These are phyloP conservation scores for Plicaturopsis crispa DNA, from an alignment of 768 basidiomycete genomes.

Conservation along the genomic window DNA sequence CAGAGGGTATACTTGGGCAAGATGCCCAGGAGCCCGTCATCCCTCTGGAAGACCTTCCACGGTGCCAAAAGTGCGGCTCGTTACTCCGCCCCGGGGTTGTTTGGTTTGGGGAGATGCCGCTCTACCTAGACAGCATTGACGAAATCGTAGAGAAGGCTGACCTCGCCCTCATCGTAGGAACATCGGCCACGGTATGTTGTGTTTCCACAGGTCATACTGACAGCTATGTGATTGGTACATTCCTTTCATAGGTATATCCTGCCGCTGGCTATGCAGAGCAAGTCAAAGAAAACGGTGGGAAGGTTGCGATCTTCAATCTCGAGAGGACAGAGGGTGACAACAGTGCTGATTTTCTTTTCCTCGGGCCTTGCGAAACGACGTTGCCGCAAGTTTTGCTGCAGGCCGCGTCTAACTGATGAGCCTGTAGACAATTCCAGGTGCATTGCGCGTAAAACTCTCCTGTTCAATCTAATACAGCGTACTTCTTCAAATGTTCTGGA, in stretches of 20 bases:
- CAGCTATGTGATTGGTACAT: neutral
- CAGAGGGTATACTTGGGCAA: conserved; percentile 14
- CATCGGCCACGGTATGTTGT: conserved; percentile 37
- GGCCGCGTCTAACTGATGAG: too few species aligned
- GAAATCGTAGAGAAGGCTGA: conserved; percentile 36
- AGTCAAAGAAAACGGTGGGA: conserved; percentile 28
- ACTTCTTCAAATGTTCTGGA: conserved; percentile 80
- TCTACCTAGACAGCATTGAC: conserved; percentile 30
- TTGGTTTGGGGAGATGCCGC: conserved; percentile 47
- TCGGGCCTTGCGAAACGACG: conserved; percentile 22
- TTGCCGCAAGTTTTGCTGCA: too few species aligned
- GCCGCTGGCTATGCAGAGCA: conserved; percentile 29
- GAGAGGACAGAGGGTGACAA: conserved; percentile 15
- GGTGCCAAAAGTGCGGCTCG: conserved; percentile 33
- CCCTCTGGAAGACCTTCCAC: conserved; percentile 30
- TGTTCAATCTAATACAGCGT: conserved; percentile 83
- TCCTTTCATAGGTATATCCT: conserved; percentile 32
- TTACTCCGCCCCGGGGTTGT: conserved; percentile 47
- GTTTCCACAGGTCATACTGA: neutral
- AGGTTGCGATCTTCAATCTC: conserved; percentile 33
- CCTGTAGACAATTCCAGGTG: too few species aligned
- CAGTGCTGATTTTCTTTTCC: conserved; percentile 25
- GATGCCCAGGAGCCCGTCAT: conserved; percentile 19
- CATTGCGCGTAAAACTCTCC: too few species aligned
- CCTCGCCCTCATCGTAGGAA: conserved; percentile 47